Evolutionary conservation across 768 basidiomycete genomes (phyloP), one percentile per base, ranked within the genome.

Genomic region (Lentinula sp.): DNA sequence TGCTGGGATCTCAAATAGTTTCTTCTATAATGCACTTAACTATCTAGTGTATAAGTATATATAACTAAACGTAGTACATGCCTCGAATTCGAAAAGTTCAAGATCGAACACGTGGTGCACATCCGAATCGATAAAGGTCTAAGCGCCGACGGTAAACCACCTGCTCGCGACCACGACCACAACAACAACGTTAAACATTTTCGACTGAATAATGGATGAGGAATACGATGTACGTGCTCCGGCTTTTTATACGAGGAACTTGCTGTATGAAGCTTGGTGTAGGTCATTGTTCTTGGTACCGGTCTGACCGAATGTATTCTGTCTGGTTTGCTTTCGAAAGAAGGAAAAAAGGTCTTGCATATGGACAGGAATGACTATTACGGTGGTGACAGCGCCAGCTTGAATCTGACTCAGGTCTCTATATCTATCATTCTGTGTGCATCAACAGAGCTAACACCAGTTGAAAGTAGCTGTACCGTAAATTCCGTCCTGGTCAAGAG

Each of bases 301-400:
- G 97, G 97, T 63, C 79, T 99, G 70, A 98, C 96, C 32, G 97
- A 99, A 75, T 98, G 97, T 78, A 95, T 98, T 73, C 86, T 99
- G 63, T 98, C 97, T 15, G 97, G 97, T 40, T 78, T 99, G 68
- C 82, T 99, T 68, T 98, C 96, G n/a, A 96, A 98, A 49, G 97
- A 98, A 74, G 96, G 97, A 65, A 98, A 98, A 84, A 99, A 98
- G 79, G 97, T 99, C 69, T 86, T 99, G 55, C 97, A 99, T 76
- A 98, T 97, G 84, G 95, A 96, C 76, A 82, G 93, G 69, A 98
- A 98, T 70, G 96, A 99, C 75, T 99, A 99, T 76, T 99, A 99
- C 64, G 97, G 97, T 49, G 97, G 92, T 60, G 97, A 98, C 70
- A 91, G 92, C 70, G 97, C 97, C 50, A 94, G 91, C 78, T 78